phyloP scores from a whole-genome alignment of 805 yeast species.

The Osmozyma mogii region DNA sequence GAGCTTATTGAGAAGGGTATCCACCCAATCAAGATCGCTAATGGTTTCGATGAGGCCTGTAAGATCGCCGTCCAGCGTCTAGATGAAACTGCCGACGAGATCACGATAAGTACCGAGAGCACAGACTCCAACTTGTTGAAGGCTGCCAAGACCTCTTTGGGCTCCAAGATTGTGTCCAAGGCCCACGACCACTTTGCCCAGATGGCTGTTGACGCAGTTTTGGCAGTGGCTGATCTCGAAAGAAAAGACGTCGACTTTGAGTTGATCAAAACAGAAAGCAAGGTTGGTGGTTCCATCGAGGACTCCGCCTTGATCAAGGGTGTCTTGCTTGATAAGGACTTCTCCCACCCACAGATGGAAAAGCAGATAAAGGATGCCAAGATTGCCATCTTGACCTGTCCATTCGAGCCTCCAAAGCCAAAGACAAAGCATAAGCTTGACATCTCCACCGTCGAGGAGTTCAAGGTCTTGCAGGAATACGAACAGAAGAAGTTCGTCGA shows the following conservation, averaged over 20 bases:
- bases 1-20: constrained; percentile 95
- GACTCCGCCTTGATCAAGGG: constrained; percentile 85
- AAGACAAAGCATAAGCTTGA: constrained; percentile 96
- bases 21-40: constrained; percentile 94
- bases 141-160: constrained; percentile 92
- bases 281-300: constrained; percentile 88
- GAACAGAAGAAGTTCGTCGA: constrained; percentile 86
- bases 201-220: constrained; percentile 95
- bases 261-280: constrained; percentile 89
- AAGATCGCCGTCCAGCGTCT: constrained; percentile 76
- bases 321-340: constrained; percentile 91
- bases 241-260: constrained; percentile 97
- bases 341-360: constrained; percentile 98
- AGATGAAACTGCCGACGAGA: constrained; percentile 66
- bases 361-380: constrained; percentile 69
- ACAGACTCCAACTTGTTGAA: constrained; percentile 57
- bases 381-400: constrained; percentile 93
- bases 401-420: constrained; percentile 99
- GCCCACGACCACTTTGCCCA: constrained; percentile 88
- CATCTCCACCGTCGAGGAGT: constrained; percentile 89
- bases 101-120: constrained; percentile 42
- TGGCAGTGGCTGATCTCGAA: constrained; percentile 83
- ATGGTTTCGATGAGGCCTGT: constrained; percentile 96
- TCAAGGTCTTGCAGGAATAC: constrained; percentile 80
- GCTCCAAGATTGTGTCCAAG: constrained; percentile 92